Percentiles rank a stretch among this genome's conserved stretches.
Evolutionary conservation across 1,284 basidiomycete species (phyloP).

Genomic region (Austroboletus olivaceoglutinosus): DNA sequence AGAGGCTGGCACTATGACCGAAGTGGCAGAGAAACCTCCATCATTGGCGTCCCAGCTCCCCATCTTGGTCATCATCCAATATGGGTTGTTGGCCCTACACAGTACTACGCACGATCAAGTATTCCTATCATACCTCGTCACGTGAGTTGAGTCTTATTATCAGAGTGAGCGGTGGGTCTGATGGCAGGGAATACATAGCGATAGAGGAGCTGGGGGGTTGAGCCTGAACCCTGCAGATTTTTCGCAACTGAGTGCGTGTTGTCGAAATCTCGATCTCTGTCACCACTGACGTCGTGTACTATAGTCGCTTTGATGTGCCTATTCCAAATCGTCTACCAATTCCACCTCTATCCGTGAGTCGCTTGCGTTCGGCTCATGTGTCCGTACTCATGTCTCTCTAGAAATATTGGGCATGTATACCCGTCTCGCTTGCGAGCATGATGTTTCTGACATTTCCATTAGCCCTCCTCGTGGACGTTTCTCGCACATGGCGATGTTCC

Average conservation of each 20-base stretch:
- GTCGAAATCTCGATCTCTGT: neutral
- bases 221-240: slow-evolving; percentile 77
- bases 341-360: slow-evolving; percentile 81
- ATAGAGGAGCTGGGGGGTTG: slow-evolving; percentile 68
- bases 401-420: slow-evolving; percentile 54
- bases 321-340: slow-evolving; percentile 79
- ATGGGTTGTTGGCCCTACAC: slow-evolving; percentile 75
- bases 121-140: slow-evolving; percentile 79
- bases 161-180: neutral
- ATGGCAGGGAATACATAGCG: slow-evolving; percentile 39
- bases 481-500: slow-evolving; percentile 83
- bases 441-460: slow-evolving; percentile 14
- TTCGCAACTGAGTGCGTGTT: slow-evolving; percentile 75
- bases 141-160: slow-evolving; percentile 47
- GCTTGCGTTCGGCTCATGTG: slow-evolving; percentile 8
- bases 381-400: slow-evolving; percentile 18
- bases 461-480: slow-evolving; percentile 74
- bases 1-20: slow-evolving; percentile 11
- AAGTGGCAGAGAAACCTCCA: slow-evolving; percentile 42
- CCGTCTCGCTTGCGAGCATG: slow-evolving; percentile 5
- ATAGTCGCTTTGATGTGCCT: slow-evolving; percentile 79
- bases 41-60: slow-evolving; percentile 67
- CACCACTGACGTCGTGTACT: neutral
- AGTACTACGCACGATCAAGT: slow-evolving; percentile 84
- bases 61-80: slow-evolving; percentile 71